Conservation (phyloP, 2,329 filamentous ascomycete genomes). For the Beauveria sp. region DNA sequence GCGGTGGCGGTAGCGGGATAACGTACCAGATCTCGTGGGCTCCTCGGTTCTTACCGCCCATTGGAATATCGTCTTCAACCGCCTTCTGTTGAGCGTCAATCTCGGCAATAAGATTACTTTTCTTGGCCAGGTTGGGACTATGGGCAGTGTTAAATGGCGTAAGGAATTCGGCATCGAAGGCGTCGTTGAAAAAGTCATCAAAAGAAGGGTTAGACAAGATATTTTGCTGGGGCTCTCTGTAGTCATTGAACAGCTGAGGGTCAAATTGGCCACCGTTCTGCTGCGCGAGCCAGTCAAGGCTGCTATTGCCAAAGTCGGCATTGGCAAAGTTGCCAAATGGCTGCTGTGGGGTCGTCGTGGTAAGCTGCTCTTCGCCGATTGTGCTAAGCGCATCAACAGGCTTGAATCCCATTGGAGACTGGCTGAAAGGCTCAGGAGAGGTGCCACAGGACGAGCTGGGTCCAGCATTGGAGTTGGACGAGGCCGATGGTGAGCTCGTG, state of each 20-base stretch:
- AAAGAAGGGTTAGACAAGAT: constrained; percentile 63
- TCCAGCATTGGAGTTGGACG: constrained; percentile 51
- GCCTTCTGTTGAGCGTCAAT: constrained; percentile 69
- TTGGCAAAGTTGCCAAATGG: constrained; percentile 24
- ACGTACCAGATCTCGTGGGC: constrained; percentile 9
- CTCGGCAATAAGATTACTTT: constrained; percentile 67
- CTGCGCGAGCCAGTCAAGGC: constrained; percentile 67
- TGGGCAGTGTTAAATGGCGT: constrained; percentile 68
- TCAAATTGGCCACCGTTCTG: constrained; percentile 85
- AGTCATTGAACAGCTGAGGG: constrained; percentile 83
- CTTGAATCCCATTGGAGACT: constrained; percentile 61
- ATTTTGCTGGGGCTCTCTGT: constrained; percentile 82
- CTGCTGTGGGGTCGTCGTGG: constrained; percentile 26
- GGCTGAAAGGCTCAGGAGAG: constrained; percentile 67
- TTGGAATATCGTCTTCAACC: constrained; percentile 54
- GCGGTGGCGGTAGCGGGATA: too few relatives aligned
- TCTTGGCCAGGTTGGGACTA: constrained; percentile 35
- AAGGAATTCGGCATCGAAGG: constrained; percentile 72
- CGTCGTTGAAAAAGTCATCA: constrained; percentile 67
- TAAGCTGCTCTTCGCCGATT: constrained; percentile 57
- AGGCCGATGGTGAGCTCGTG: constrained; percentile 57
- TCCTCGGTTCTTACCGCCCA: neutral
- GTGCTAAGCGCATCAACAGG: constrained; percentile 54
- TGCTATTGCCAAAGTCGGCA: constrained; percentile 39
- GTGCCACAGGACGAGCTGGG: constrained; percentile 64